These are phyloP conservation scores for Metarhizium humberi DNA, from an alignment of 2,329 filamentous ascomycete genomes.

Conservation along the genomic window DNA sequence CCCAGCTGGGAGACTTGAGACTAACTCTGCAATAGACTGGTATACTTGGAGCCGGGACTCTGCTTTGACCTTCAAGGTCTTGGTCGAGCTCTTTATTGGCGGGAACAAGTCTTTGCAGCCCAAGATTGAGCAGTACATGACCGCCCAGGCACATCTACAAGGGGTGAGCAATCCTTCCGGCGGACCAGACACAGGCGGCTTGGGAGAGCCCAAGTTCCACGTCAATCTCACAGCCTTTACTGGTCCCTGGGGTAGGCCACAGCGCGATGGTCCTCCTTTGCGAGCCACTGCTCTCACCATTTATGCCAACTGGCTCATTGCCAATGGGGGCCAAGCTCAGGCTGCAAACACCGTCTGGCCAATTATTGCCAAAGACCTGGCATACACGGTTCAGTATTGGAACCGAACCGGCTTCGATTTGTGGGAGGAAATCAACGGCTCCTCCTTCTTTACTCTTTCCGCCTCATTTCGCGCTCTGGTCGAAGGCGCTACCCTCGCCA, in stretches of 20 bases:
- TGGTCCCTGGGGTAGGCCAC: slow-evolving; percentile 62
- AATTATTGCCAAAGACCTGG: slow-evolving; percentile 64
- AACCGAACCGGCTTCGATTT: slow-evolving; percentile 61
- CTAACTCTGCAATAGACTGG: slow-evolving; percentile 41
- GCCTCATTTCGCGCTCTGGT: slow-evolving; percentile 60
- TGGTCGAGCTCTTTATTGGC: slow-evolving; percentile 54
- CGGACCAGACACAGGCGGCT: slow-evolving; percentile 33
- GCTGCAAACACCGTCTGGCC: slow-evolving; percentile 58
- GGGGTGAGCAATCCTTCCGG: slow-evolving; percentile 60
- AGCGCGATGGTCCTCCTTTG: slow-evolving; percentile 70
- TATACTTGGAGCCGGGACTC: slow-evolving; percentile 72
- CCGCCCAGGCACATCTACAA: slow-evolving; percentile 55
- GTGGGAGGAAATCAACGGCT: slow-evolving; percentile 73
- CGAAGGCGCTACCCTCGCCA: slow-evolving; percentile 58
- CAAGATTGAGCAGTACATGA: slow-evolving; percentile 57
- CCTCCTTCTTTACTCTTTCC: slow-evolving; percentile 70
- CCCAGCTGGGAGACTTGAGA: neutral
- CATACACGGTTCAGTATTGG: slow-evolving; percentile 67
- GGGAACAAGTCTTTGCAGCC: slow-evolving; percentile 48
- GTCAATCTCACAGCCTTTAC: slow-evolving; percentile 55
- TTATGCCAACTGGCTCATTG: slow-evolving; percentile 64
- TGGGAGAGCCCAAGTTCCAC: slow-evolving; percentile 67
- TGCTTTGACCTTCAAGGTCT: slow-evolving; percentile 57
- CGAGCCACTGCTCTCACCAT: slow-evolving; percentile 63
- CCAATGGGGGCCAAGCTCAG: slow-evolving; percentile 51